Base-by-base conservation (phyloP, 1,284 basidiomycete species). In the Papiliotrema flavescens region DNA sequence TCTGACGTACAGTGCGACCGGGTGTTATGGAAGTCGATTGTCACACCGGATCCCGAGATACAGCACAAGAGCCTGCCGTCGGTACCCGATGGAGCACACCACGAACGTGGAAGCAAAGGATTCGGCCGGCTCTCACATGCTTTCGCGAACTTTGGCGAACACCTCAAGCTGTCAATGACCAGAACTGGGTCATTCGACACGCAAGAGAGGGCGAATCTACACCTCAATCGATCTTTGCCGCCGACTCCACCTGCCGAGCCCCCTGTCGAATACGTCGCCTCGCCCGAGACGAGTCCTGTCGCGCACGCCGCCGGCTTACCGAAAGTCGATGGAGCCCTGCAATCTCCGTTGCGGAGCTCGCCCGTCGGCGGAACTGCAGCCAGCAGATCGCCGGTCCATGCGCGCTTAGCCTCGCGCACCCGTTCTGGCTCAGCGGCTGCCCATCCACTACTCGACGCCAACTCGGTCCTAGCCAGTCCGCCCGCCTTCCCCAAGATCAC, bases 1-100 rank as follows among this genome's bases (percentile, higher is more conserved):
- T 39, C 47, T 57, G 35, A 61, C 42, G n/a, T 2, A 19, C 54
- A 75, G 74, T 78, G 76, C 57, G 76, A 78, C 55, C 63, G 76
- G 17, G 73, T 78, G 3, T 60, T 78, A 4, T 78, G 72, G 74
- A 77, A 76, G 55, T 61, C 72, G 0, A 69, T 70, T 45, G 59
- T 75, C 28, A 57, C 64, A 14, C 68, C 73, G 9, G 71, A 71
- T 54, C 47, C 26, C 40, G 62, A 64, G 28, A 24, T 52, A 13
- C 39, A 28, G 22, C 37, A 43, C 9, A 37, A 53, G 22, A 45
- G 4, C 51, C 50, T 26, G 47, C 51, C 20, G 23, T 39, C 24
- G 28, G 54, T 22, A 43, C 23, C 41, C 32, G 22, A 8, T 39
- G 47, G 47, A 13, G 32, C 15, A 39, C 14, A 19, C 28, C 22